Evolutionary conservation across 805 yeast genomes (phyloP).

Genomic region (Priceomyces melissophilus): DNA sequence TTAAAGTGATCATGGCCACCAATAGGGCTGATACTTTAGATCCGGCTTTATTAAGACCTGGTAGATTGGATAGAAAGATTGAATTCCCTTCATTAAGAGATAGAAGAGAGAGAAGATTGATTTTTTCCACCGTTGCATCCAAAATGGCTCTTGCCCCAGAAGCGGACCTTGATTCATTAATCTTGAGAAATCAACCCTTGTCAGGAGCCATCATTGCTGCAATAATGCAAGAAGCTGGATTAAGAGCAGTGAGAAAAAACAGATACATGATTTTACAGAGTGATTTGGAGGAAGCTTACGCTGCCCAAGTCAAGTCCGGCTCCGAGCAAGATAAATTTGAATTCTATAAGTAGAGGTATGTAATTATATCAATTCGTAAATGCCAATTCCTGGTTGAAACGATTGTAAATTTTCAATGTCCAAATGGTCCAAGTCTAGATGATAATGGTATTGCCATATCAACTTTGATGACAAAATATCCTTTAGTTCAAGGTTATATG

Average conservation of each 20-base stretch:
- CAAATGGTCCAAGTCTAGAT: conserved; percentile 73
- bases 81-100: conserved; percentile 96
- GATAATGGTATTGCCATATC: conserved; percentile 38
- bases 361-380: conserved; percentile 38
- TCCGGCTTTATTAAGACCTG: conserved; percentile 97
- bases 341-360: conserved; percentile 67
- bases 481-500: conserved; percentile 21
- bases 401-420: conserved; percentile 47
- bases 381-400: conserved; percentile 60
- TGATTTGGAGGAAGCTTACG: conserved; percentile 97
- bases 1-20: conserved; percentile 98
- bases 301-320: conserved; percentile 93
- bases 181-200: conserved; percentile 92
- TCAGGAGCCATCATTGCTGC: conserved; percentile 98
- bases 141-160: conserved; percentile 98
- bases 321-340: conserved; percentile 96
- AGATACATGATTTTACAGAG: conserved; percentile 94
- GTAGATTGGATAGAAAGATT: conserved; percentile 96
- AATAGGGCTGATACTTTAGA: conserved; percentile 99
- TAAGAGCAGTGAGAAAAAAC: conserved; percentile 96
- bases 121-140: conserved; percentile 93
- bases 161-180: conserved; percentile 90
- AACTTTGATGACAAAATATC: conserved; percentile 5
- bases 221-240: conserved; percentile 99
- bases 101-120: conserved; percentile 95